Evolutionary conservation across 1,284 basidiomycete species (phyloP).

Genomic region (Cutaneotrichosporon sp.): DNA sequence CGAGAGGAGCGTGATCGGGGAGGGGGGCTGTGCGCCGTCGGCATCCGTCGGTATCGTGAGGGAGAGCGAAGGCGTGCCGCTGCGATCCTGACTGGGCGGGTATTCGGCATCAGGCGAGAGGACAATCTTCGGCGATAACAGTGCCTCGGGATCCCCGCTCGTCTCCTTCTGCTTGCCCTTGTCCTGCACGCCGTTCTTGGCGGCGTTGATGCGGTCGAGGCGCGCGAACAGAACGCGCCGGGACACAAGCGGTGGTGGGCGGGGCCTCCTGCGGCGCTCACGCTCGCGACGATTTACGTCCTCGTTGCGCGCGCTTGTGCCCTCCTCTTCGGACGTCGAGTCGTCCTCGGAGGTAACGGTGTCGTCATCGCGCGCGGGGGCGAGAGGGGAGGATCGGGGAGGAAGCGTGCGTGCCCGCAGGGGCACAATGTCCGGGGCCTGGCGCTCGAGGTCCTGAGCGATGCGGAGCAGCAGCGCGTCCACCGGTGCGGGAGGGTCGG

Average conservation of each 20-base stretch:
- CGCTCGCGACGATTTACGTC: slow-evolving; percentile 9
- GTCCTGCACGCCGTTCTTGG: neutral
- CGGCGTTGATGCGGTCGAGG: slow-evolving; percentile 13
- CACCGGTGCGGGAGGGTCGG: slow-evolving; percentile 29
- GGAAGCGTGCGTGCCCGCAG: slow-evolving; percentile 31
- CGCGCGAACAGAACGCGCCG: slow-evolving; percentile 21
- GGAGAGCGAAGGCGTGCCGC: slow-evolving; percentile 25
- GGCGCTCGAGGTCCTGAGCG: slow-evolving; percentile 42
- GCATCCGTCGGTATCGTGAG: slow-evolving; percentile 23
- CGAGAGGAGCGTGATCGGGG: slow-evolving; percentile 45
- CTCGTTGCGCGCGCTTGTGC: slow-evolving; percentile 1
- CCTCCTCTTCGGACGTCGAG: slow-evolving; percentile 14
- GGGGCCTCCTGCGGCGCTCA: neutral
- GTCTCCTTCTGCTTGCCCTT: slow-evolving; percentile 22
- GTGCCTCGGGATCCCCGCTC: slow-evolving; percentile 1
- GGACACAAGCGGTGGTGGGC: slow-evolving; percentile 9
- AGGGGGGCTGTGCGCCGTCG: slow-evolving; percentile 15
- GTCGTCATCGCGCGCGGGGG: slow-evolving; percentile 9
- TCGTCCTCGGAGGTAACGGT: neutral
- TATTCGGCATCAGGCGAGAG: slow-evolving; percentile 24
- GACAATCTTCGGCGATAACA: slow-evolving; percentile 35
- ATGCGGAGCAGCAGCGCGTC: slow-evolving; percentile 44
- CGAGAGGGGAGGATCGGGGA: slow-evolving; percentile 30
- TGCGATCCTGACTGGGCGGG: slow-evolving; percentile 7
- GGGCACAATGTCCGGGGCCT: slow-evolving; percentile 36